A percentile compares a stretch with the other conserved stretches of the same genome.
phyloP scores from a whole-genome alignment of 1,139 yeast genomes.

The Yamadazyma atlantica region DNA sequence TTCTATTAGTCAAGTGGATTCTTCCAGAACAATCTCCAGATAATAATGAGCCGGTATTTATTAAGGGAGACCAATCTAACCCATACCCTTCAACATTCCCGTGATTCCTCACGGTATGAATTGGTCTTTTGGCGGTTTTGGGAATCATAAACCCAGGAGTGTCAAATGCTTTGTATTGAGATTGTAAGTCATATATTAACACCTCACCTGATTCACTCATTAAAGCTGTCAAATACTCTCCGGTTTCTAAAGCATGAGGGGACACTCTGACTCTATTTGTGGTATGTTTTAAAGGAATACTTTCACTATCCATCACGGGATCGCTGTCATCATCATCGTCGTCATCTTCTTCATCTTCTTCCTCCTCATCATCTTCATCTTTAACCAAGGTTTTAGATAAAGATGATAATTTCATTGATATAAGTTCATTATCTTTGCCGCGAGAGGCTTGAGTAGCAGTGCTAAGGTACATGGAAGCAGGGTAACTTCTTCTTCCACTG shows the following conservation, averaged over 20 bases:
- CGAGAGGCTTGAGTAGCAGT: conserved; percentile 95
- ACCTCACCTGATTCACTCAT: conserved; percentile 93
- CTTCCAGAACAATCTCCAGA: conserved; percentile 91
- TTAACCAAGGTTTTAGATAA: conserved; percentile 81
- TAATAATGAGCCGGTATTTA: conserved; percentile 75
- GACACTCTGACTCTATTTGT: conserved; percentile 87
- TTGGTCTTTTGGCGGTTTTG: conserved; percentile 73
- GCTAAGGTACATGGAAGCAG: conserved; percentile 81
- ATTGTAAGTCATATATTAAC: conserved; percentile 69
- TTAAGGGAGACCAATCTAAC: conserved; percentile 91
- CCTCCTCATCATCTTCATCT: conserved; percentile 73
- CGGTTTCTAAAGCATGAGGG: conserved; percentile 73
- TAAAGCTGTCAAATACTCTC: conserved; percentile 84
- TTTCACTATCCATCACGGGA: conserved; percentile 85
- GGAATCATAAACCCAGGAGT: conserved; percentile 84
- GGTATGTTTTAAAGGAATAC: conserved; percentile 73
- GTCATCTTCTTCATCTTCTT: conserved; percentile 62
- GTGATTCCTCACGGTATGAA: conserved; percentile 81
- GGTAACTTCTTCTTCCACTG: conserved; percentile 82
- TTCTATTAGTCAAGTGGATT: conserved; percentile 73
- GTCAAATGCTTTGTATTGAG: conserved; percentile 82
- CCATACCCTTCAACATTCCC: conserved; percentile 99
- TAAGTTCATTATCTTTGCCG: conserved; percentile 83
- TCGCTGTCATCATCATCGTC: conserved; percentile 68
- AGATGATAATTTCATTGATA: conserved; percentile 79